Percentiles rank a stretch among this genome's conserved stretches.
These are phyloP conservation scores for Tolypocladium album DNA, from an alignment of 2,329 filamentous ascomycete genomes.

Conservation along the genomic window DNA sequence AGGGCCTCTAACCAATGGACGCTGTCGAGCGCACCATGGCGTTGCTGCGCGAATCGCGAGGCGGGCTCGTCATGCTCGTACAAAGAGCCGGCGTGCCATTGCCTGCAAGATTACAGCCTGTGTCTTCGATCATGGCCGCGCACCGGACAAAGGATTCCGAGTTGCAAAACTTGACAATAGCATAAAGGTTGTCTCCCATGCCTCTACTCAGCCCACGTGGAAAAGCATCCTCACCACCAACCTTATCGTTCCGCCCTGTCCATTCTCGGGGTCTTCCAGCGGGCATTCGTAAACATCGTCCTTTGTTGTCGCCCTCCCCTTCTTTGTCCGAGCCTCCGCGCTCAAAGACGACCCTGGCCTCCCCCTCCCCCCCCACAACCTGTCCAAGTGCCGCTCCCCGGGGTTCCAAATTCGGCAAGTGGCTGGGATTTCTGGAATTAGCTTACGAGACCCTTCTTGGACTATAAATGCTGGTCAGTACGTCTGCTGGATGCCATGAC, in stretches of 20 bases:
- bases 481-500: neutral
- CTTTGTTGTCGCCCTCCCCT: neutral
- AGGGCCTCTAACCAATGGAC: neutral
- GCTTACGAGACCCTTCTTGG: conserved; percentile 29
- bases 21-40: neutral
- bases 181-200: neutral
- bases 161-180: neutral
- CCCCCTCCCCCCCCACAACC: neutral
- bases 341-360: neutral
- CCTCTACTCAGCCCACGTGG: neutral
- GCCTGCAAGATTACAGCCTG: neutral
- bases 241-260: neutral
- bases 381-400: neutral
- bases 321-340: neutral
- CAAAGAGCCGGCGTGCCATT: neutral
- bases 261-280: neutral
- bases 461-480: conserved; percentile 10
- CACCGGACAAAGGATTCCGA: neutral
- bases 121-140: neutral
- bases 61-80: neutral
- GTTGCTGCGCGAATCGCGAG: neutral
- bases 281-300: neutral
- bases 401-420: neutral
- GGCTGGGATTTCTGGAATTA: conserved; percentile 8
- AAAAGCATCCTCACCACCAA: neutral